Percentiles rank a stretch among this genome's conserved stretches.
Evolutionary conservation across 306 rosid species (phyloP).

Genomic region (Fragaria iinumae): DNA sequence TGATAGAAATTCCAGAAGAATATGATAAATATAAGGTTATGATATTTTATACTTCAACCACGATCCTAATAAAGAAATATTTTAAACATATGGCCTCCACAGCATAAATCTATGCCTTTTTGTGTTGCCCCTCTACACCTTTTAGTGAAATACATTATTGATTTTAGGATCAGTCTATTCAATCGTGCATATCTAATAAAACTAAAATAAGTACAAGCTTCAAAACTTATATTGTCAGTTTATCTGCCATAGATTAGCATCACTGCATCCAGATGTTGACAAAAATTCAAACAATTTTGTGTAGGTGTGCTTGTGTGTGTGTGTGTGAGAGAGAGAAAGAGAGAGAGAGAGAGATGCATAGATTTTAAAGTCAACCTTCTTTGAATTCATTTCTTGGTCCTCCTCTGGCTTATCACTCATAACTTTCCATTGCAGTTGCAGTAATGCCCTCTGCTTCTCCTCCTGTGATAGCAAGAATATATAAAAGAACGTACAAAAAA

Average conservation of each 20-base stretch:
- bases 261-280: neutral
- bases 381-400: constrained; percentile 82
- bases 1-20: neutral
- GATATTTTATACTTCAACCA: neutral
- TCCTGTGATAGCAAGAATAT: constrained; percentile 51
- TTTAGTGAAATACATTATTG: neutral
- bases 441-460: constrained; percentile 87
- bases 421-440: constrained; percentile 97
- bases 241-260: neutral
- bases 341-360: neutral
- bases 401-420: constrained; percentile 85
- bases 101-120: neutral
- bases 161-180: neutral
- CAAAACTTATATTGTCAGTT: neutral
- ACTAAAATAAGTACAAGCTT: neutral
- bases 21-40: neutral
- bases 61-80: neutral
- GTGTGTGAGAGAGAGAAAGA: constrained; percentile 6
- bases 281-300: neutral
- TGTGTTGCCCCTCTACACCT: neutral
- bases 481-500: too few species aligned
- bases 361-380: constrained; percentile 51
- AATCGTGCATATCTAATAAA: neutral
- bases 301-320: neutral
- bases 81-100: neutral